A percentile compares a stretch with the other conserved stretches of the same genome.
phyloP scores from a whole-genome alignment of 306 rosid species.

The Sicyos baderoa region DNA sequence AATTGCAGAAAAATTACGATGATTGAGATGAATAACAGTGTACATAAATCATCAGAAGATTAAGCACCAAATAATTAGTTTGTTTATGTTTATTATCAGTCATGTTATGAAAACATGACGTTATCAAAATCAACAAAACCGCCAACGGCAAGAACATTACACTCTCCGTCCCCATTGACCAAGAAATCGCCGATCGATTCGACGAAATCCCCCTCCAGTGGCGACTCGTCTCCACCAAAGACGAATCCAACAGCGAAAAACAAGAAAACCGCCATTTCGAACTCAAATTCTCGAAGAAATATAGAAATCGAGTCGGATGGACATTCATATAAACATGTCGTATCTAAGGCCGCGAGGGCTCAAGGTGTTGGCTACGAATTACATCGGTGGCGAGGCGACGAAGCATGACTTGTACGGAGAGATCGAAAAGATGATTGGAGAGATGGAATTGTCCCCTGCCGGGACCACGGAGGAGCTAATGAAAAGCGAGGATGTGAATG shows the following conservation, averaged over 20 bases:
- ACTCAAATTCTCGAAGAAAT: too few species aligned
- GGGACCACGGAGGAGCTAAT: conserved; percentile 45
- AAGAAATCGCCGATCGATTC: neutral
- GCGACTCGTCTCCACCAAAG: neutral
- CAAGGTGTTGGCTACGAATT: conserved; percentile 31
- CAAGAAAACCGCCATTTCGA: conserved; percentile 10
- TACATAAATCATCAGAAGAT: too few species aligned
- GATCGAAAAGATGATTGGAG: conserved; percentile 33
- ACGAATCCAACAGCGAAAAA: neutral
- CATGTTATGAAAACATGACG: too few species aligned
- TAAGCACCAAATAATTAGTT: too few species aligned
- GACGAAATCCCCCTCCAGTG: neutral
- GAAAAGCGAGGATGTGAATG: too few species aligned
- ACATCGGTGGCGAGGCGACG: too few species aligned
- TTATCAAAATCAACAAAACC: too few species aligned
- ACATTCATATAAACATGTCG: conserved; percentile 51
- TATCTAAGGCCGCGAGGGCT: conserved; percentile 36
- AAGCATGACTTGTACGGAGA: conserved; percentile 10
- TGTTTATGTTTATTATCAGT: too few species aligned
- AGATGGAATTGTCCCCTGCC: conserved; percentile 37
- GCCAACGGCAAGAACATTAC: too few species aligned
- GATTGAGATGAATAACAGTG: too few species aligned
- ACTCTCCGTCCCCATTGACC: neutral
- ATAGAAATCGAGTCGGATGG: conserved; percentile 43
- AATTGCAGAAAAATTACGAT: too few species aligned